phyloP scores from a whole-genome alignment of 495 filamentous ascomycete species.

The Penicillium cosmopolitanum region DNA sequence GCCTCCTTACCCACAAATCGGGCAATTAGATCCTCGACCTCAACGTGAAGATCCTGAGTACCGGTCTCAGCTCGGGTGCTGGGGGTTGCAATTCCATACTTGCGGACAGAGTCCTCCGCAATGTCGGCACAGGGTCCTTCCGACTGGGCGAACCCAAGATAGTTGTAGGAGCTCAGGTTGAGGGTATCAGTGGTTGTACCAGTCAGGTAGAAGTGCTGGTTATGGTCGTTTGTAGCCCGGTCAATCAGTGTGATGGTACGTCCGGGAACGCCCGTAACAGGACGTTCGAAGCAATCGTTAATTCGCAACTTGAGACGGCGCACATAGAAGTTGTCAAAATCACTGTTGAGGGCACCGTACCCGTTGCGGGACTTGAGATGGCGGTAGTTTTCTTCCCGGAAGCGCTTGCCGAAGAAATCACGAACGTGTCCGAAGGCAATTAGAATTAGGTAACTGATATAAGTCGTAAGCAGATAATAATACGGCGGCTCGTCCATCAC shows the following conservation, averaged over 20 bases:
- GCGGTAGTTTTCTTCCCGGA: slow-evolving; percentile 80
- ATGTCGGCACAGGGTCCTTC: slow-evolving; percentile 95
- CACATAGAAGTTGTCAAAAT: slow-evolving; percentile 99
- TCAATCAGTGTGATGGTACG: slow-evolving; percentile 91
- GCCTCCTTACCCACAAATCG: slow-evolving; percentile 91
- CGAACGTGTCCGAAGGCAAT: slow-evolving; percentile 94
- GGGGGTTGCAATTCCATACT: slow-evolving; percentile 77
- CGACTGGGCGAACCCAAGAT: slow-evolving; percentile 97
- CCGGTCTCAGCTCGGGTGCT: slow-evolving; percentile 84
- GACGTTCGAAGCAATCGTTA: slow-evolving; percentile 93
- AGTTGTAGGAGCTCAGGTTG: slow-evolving; percentile 99
- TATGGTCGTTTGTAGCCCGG: slow-evolving; percentile 84
- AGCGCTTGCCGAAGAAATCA: slow-evolving; percentile 97
- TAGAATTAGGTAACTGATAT: slow-evolving; percentile 94
- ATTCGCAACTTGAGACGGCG: slow-evolving; percentile 89
- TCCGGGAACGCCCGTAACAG: slow-evolving; percentile 90
- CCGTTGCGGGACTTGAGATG: slow-evolving; percentile 83
- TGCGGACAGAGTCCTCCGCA: slow-evolving; percentile 81
- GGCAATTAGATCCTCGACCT: slow-evolving; percentile 88
- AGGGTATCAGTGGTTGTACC: slow-evolving; percentile 94
- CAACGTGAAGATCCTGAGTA: slow-evolving; percentile 82
- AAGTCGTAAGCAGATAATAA: slow-evolving; percentile 94
- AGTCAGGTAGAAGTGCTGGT: slow-evolving; percentile 81
- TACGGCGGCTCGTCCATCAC: slow-evolving; percentile 96
- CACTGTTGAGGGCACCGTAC: slow-evolving; percentile 95